Conservation (phyloP, 2,329 filamentous ascomycete genomes). For the Madurella mycetomatis region DNA sequence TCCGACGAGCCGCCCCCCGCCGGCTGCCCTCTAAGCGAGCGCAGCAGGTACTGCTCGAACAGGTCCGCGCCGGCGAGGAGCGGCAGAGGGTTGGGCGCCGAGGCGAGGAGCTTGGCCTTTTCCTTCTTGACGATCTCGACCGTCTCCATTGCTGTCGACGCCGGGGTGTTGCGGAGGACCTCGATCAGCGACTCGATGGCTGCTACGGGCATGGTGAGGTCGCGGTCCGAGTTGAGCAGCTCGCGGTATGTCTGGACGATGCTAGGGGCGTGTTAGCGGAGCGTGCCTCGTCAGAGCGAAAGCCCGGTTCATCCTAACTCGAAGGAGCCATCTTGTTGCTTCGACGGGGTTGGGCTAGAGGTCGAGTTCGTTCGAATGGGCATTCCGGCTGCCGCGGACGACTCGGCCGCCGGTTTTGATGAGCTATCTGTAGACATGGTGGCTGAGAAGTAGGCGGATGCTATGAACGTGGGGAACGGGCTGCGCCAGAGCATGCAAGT, state of each 20-base stretch:
- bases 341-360: neutral
- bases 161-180: conserved; percentile 72
- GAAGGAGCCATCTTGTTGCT: conserved; percentile 26
- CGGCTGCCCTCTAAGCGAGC: conserved; percentile 57
- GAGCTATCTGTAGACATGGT: conserved; percentile 20
- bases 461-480: conserved; percentile 19
- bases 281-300: neutral
- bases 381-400: neutral
- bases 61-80: conserved; percentile 91
- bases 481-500: conserved; percentile 22
- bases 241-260: conserved; percentile 53
- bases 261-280: conserved; percentile 30
- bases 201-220: conserved; percentile 92
- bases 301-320: conserved; percentile 28
- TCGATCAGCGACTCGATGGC: conserved; percentile 61
- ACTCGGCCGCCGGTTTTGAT: conserved; percentile 6
- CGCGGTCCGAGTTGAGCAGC: conserved; percentile 62
- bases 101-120: conserved; percentile 70
- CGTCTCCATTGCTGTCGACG: conserved; percentile 89
- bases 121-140: conserved; percentile 77
- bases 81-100: conserved; percentile 83
- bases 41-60: conserved; percentile 89
- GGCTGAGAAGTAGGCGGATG: conserved; percentile 12
- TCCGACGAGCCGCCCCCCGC: conserved; percentile 31
- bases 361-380: conserved; percentile 6